A percentile compares a stretch with the other conserved stretches of the same genome.
These are phyloP conservation scores for Oryza brachyantha DNA, from an alignment of 176 grass and related monocot genomes.

Conservation along the genomic window DNA sequence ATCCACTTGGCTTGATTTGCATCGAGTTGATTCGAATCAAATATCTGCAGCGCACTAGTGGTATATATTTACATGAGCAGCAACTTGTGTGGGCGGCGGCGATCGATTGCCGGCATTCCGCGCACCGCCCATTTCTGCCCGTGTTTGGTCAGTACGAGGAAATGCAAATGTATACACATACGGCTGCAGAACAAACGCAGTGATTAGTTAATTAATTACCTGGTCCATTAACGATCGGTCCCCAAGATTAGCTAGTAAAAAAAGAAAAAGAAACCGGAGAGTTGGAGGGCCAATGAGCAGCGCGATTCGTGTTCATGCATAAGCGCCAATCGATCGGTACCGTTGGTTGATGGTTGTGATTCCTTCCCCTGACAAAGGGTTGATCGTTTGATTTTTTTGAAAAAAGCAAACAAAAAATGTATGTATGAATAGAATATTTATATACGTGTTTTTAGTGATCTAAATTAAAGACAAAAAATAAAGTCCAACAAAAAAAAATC, in stretches of 20 bases:
- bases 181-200: not conserved
- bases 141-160: conserved; percentile 4
- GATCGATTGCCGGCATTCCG: not conserved
- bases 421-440: too few relatives aligned
- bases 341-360: too few relatives aligned
- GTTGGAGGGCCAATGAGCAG: not conserved
- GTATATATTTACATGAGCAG: not conserved
- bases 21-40: not conserved
- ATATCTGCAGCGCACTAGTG: not conserved
- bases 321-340: not conserved
- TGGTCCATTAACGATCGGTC: not conserved
- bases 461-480: too few relatives aligned
- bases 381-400: too few relatives aligned
- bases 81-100: conserved; percentile 15
- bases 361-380: too few relatives aligned
- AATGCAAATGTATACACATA: not conserved
- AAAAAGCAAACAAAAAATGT: too few relatives aligned
- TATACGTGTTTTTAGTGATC: too few relatives aligned
- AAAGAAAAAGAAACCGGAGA: not conserved
- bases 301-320: not conserved
- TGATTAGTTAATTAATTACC: not conserved
- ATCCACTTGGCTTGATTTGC: not conserved
- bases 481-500: too few relatives aligned
- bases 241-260: not conserved
- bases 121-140: too few relatives aligned